Evolutionary conservation across 805 yeast species (phyloP).

Genomic region (Ogataea pilisensis): DNA sequence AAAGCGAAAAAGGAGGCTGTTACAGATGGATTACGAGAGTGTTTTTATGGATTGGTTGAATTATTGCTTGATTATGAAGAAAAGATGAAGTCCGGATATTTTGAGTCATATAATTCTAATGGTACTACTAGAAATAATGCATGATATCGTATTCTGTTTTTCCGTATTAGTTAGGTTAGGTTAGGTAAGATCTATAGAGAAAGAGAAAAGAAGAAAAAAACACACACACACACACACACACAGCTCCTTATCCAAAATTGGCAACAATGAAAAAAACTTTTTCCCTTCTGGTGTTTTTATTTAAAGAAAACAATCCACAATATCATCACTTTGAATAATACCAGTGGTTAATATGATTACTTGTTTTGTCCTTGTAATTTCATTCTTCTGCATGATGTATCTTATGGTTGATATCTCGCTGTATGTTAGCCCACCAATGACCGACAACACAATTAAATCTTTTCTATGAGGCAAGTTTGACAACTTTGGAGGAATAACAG

Average conservation of each 20-base stretch:
- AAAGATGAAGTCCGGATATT: conserved; percentile 22
- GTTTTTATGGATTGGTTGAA: conserved; percentile 35
- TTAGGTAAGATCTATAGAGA: too few species aligned
- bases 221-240: too few species aligned
- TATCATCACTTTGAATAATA: conserved; percentile 34
- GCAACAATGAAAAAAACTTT: too few species aligned
- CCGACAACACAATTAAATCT: conserved; percentile 42
- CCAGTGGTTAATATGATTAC: conserved; percentile 43
- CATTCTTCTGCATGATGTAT: conserved; percentile 47
- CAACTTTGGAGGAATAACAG: conserved; percentile 22
- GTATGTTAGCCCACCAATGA: conserved; percentile 83
- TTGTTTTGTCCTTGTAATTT: conserved; percentile 30
- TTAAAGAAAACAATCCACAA: conserved; percentile 24
- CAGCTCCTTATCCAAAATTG: too few species aligned
- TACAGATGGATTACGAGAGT: conserved; percentile 41
- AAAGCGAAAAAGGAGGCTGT: conserved; percentile 46
- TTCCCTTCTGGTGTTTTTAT: too few species aligned
- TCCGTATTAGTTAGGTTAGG: too few species aligned
- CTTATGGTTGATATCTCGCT: conserved; percentile 76
- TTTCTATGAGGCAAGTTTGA: conserved; percentile 16
- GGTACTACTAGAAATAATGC: too few species aligned
- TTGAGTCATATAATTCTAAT: conserved; percentile 13
- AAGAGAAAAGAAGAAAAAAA: too few species aligned
- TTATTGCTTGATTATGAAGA: conserved; percentile 28
- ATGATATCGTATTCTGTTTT: too few species aligned